phyloP scores from a whole-genome alignment of 2,329 filamentous ascomycete species.

The Pezicula carpinea region DNA sequence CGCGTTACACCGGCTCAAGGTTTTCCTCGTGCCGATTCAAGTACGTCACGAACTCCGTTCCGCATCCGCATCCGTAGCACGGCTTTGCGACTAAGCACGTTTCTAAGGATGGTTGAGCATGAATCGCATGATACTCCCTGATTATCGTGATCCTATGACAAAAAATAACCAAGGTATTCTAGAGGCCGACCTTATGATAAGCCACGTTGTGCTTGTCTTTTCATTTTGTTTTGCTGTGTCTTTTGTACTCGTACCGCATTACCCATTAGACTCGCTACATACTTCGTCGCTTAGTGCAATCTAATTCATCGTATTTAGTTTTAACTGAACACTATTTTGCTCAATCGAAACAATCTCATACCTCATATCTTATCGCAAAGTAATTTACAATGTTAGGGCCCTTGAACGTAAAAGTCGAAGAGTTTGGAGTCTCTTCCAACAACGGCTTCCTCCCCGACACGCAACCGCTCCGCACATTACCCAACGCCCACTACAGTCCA shows the following conservation, averaged over 20 bases:
- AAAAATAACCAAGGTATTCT: too few species aligned
- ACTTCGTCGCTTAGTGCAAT: too few species aligned
- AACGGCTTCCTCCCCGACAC: constrained; percentile 74
- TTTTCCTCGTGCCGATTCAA: neutral
- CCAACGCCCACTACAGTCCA: constrained; percentile 68
- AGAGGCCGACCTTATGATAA: too few species aligned
- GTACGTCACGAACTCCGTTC: constrained; percentile 1
- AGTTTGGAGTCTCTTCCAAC: constrained; percentile 19
- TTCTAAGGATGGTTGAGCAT: neutral
- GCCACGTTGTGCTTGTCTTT: too few species aligned
- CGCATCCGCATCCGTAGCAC: constrained; percentile 14
- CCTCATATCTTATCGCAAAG: neutral
- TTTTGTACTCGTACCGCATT: too few species aligned
- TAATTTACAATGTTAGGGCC: constrained; percentile 21
- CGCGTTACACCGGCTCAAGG: constrained; percentile 9
- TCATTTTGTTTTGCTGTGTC: too few species aligned
- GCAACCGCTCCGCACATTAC: constrained; percentile 59
- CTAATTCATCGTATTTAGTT: too few species aligned
- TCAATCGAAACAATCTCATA: neutral
- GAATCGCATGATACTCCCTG: neutral
- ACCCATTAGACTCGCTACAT: too few species aligned
- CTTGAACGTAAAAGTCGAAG: constrained; percentile 18
- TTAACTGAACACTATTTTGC: too few species aligned
- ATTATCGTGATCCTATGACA: neutral
- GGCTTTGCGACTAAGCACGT: neutral